phyloP scores from a whole-genome alignment of 176 grass and related monocot species.

The Ensete ventricosum region DNA sequence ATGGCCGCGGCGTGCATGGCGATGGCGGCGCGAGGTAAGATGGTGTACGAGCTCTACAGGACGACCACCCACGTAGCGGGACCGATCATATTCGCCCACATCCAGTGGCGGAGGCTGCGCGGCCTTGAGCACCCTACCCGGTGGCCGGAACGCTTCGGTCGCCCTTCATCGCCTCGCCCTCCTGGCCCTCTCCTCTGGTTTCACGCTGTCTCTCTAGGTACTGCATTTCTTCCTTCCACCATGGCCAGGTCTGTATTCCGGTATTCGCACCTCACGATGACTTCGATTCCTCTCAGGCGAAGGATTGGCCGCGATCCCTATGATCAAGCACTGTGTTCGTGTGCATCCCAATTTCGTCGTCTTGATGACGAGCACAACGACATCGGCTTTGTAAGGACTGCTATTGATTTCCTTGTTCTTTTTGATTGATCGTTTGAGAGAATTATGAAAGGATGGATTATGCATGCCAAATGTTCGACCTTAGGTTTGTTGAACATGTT shows the following conservation, averaged over 20 bases:
- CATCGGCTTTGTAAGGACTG: slow-evolving; percentile 56
- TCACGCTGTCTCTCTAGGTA: slow-evolving; percentile 68
- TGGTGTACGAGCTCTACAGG: slow-evolving; percentile 50
- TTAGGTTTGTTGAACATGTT: neutral
- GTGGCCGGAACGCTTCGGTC: slow-evolving; percentile 51
- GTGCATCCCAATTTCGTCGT: slow-evolving; percentile 36
- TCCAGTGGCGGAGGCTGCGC: slow-evolving; percentile 38
- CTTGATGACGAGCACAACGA: slow-evolving; percentile 78
- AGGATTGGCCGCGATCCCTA: slow-evolving; percentile 63
- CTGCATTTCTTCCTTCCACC: neutral
- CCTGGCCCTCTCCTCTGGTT: slow-evolving; percentile 53
- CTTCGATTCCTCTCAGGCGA: slow-evolving; percentile 28
- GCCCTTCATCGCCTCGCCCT: slow-evolving; percentile 42
- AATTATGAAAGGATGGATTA: neutral
- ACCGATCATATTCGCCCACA: slow-evolving; percentile 26
- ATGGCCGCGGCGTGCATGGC: neutral
- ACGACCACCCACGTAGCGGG: slow-evolving; percentile 35
- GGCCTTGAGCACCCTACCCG: slow-evolving; percentile 58
- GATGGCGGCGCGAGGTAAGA: neutral
- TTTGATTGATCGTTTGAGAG: neutral
- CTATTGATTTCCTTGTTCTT: neutral
- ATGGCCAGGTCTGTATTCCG: neutral
- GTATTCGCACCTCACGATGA: neutral
- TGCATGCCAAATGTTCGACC: neutral
- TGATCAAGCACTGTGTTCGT: slow-evolving; percentile 53